Evolutionary conservation across 768 basidiomycete species (phyloP).

Genomic region (Tylopilus felleus): DNA sequence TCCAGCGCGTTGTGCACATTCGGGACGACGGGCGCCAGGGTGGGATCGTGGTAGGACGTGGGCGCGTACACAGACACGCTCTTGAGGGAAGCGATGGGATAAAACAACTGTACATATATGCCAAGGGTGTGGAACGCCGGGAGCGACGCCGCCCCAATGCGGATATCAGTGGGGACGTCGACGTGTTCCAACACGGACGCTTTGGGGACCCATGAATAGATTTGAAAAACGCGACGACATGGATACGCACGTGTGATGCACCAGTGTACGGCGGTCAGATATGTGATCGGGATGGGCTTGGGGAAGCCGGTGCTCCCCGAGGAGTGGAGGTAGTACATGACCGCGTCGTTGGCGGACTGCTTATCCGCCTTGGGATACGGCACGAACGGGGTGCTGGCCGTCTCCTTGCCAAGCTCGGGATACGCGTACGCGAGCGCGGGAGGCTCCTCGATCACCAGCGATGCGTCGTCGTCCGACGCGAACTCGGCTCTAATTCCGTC

Average conservation of each 20-base stretch:
- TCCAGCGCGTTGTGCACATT: constrained; percentile 24
- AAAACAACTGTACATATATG: constrained; percentile 14
- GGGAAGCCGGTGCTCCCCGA: constrained; percentile 51
- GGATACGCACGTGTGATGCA: constrained; percentile 30
- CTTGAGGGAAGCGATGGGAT: constrained; percentile 11
- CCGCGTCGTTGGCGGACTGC: constrained; percentile 14
- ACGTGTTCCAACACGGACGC: constrained; percentile 7
- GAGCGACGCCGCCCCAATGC: constrained; percentile 11
- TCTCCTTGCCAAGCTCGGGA: constrained; percentile 7
- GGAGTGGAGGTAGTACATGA: constrained; percentile 42
- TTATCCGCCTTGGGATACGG: constrained; percentile 8
- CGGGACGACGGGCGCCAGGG: constrained; percentile 15
- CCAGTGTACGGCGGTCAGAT: constrained; percentile 32
- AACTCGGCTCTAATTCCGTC: constrained; percentile 17
- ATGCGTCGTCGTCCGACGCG: no score
- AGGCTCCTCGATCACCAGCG: constrained; percentile 9
- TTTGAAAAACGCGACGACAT: background rate
- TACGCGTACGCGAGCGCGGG: constrained; percentile 10
- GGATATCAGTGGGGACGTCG: constrained; percentile 1
- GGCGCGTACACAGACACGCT: constrained; percentile 20
- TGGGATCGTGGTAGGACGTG: constrained; percentile 12
- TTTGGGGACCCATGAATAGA: no score
- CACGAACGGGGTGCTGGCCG: background rate
- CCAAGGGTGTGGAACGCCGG: constrained; percentile 25
- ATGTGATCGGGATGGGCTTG: constrained; percentile 39